Evolutionary conservation across 164 flowering plant species (phyloP).

Genomic region (Aristolochia fimbriata): DNA sequence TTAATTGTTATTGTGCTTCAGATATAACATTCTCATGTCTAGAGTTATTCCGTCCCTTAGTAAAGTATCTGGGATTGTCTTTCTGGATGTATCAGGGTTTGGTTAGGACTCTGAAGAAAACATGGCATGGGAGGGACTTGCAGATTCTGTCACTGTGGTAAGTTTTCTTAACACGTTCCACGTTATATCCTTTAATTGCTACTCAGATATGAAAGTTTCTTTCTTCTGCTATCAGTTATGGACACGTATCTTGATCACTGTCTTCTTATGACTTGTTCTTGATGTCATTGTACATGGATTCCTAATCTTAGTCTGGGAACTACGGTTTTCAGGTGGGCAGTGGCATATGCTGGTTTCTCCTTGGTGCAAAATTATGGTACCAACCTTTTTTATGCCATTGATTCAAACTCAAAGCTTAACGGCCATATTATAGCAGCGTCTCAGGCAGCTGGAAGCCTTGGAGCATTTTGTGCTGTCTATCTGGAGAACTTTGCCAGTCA

Average conservation of each 20-base stretch:
- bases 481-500: constrained; percentile 9
- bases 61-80: background rate
- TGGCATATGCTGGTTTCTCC: constrained; percentile 15
- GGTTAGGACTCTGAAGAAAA: constrained; percentile 10
- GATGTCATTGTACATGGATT: no score
- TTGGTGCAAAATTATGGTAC: constrained; percentile 18
- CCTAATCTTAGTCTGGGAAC: no score
- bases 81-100: constrained; percentile 12
- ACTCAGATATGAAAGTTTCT: background rate
- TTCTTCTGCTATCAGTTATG: background rate
- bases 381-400: constrained; percentile 17
- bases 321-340: constrained; percentile 15
- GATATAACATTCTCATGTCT: background rate
- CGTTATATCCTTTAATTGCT: background rate
- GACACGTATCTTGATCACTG: no score
- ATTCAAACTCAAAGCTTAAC: constrained; percentile 12
- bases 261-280: no score
- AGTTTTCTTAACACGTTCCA: constrained; percentile 2
- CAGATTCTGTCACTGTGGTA: constrained; percentile 16
- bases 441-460: constrained; percentile 19
- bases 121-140: constrained; percentile 15
- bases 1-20: background rate
- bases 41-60: background rate
- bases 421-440: constrained; percentile 18
- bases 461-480: constrained; percentile 15